Base-by-base conservation (phyloP, 2,329 filamentous ascomycete species). In the Colletotrichum neosansevieriae region DNA sequence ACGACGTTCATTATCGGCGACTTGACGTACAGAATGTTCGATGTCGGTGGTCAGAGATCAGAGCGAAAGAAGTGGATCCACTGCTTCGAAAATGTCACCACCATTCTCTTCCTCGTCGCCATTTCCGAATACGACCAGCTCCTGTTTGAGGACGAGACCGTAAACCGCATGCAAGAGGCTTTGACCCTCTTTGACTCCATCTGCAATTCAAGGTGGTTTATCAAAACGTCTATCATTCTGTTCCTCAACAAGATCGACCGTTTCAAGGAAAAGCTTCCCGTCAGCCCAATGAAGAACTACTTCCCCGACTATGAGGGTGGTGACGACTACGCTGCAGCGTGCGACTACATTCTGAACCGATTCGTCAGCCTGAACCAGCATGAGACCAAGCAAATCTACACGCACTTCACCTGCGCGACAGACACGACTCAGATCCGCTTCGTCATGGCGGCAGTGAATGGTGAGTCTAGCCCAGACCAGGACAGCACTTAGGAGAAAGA, bases 41-140 rank as follows among this genome's bases (percentile, higher is more conserved):
- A 98, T 76, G 94, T 98, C 51, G 94, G 94, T 87, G 95, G 94
- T 72, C 94, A 97, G 82, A 89, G 94, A 79, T 97, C 94, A 6
- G 94, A 98, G 83, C 91, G 94, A 79, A 98, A 98, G 92, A 98
- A 98, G 89, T 98, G 94, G 94, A 98, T 98, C 75, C 94, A 98
- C 85, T 97, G 94, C 84, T 98, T 98, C 82, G 94, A 98, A 85
- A 97, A 98, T 76, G 94, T 98, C 76, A 97, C 94, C 9, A 97
- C 94, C 10, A 97, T 98, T 74, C 91, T 98, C 44, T 98, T 98
- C 90, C 84, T 97, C 63, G 95, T 98, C 73, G 95, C 95, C 81
- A 97, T 98, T 75, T 97, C 94, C 73, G 94, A 97, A 81, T 98
- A 98, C 85, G 94, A 98, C 79, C 94, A 97, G 84, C 86, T 97